phyloP scores from a whole-genome alignment of 1,284 basidiomycete species.

The Rhodotorula sp. region DNA sequence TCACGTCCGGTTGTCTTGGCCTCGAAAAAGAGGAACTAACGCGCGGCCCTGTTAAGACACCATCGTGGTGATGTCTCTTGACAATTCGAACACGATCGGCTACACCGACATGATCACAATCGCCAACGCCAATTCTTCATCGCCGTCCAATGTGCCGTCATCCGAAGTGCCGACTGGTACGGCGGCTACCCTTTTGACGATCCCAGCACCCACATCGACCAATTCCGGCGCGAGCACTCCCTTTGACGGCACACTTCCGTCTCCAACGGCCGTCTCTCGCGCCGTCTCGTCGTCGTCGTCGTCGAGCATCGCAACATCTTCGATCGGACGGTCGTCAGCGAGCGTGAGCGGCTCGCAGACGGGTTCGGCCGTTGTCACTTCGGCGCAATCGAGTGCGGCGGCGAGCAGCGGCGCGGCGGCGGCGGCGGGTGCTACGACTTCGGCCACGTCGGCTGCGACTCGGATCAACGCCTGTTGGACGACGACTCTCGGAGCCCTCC shows the following conservation, averaged over 20 bases:
- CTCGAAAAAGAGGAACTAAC: not conserved
- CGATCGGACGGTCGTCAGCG: not conserved
- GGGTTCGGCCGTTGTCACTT: not conserved
- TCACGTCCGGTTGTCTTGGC: no score
- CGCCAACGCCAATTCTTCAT: conserved; percentile 7
- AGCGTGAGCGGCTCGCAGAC: not conserved
- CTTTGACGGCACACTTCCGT: conserved; percentile 14
- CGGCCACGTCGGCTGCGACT: no score
- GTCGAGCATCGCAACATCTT: not conserved
- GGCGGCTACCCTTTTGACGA: conserved; percentile 21
- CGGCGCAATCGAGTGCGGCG: not conserved
- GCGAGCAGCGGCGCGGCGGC: no score
- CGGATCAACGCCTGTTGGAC: no score
- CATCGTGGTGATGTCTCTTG: conserved; percentile 34
- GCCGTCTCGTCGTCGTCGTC: not conserved
- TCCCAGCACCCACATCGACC: conserved; percentile 27
- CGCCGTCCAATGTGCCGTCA: not conserved
- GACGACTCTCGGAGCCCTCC: no score
- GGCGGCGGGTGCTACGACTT: no score
- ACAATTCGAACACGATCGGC: conserved; percentile 19
- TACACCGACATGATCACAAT: conserved; percentile 41
- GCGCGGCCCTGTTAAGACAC: conserved; percentile 15
- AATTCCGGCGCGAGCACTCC: conserved; percentile 12
- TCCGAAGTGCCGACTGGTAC: conserved; percentile 21
- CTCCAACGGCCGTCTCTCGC: conserved; percentile 29